Base-by-base conservation (phyloP, 305 asterid species). In the Nicotiana rustica region DNA sequence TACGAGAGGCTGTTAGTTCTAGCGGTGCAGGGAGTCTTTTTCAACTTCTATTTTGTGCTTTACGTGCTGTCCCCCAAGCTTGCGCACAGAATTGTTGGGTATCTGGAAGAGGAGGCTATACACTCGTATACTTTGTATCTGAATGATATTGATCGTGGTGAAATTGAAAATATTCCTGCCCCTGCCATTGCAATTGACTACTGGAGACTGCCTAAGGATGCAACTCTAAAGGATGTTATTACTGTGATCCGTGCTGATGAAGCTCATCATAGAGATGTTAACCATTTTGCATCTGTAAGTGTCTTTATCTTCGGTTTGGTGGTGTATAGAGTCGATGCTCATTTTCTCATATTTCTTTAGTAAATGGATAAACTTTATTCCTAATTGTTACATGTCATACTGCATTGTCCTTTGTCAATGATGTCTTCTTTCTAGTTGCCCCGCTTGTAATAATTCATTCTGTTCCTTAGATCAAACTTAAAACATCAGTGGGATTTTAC, bases 211-310 rank as follows among this genome's bases (percentile, higher is more conserved):
- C 97, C 97, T 3, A 88, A 90, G 81, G 90, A 91, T 84, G 96
- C 98, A 56, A 94, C 91, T 80, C 86, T 96, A 82, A 94, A 89
- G 91, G 97, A 93, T 83, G 98, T 92, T 67, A 87, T 96, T 78
- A 89, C 86, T 36, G 98, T 94, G 79, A 90, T 96, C 83, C 95
- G 97, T 55, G 98, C 98, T 18, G 98, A 96, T 84, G 99, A 96
- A 88, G 98, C 99, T 82, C 99, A 95, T 87, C 99, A 95, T 82
- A 94, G 98, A 5, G 99, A 95, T 78, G 99, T 95, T 92, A 95
- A 95, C 89, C 99, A 95, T 89, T 94, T 95, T 86, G 98, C 99
- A 84, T 95, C 99, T 12, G 99, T 95, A 83, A 94, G 97, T 87
- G 57, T 82, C 83, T 3, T 36, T 83, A 66, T 76, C 62, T 82